phyloP scores from a whole-genome alignment of 192 early-diverging fungal species.

The Podila verticillata region DNA sequence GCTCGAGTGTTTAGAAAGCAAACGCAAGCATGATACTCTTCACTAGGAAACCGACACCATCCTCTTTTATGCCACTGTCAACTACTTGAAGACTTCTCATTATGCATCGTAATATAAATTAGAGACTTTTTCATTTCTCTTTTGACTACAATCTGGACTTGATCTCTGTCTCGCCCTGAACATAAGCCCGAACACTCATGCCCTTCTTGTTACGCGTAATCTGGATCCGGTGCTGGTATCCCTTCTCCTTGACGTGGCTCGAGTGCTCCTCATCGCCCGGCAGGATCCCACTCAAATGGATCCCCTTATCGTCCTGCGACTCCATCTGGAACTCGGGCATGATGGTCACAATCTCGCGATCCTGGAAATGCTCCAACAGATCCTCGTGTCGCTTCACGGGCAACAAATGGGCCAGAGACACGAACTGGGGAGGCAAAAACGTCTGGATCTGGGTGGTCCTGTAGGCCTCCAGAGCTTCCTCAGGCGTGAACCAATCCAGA shows the following conservation, averaged over 20 bases:
- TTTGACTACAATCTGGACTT: conserved; percentile 32
- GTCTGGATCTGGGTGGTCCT: conserved; percentile 54
- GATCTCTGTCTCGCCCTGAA: conserved; percentile 26
- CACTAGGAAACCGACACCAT: no score
- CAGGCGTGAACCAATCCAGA: conserved; percentile 76
- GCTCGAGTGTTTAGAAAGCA: no score
- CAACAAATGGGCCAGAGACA: conserved; percentile 61
- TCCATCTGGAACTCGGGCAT: conserved; percentile 53
- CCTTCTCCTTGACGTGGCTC: conserved; percentile 8
- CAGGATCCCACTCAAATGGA: conserved; percentile 35
- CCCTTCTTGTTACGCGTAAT: conserved; percentile 43
- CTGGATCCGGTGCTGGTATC: conserved; percentile 24
- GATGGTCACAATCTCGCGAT: conserved; percentile 30
- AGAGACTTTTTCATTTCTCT: no score
- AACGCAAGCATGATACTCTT: no score
- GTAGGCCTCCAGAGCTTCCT: conserved; percentile 64
- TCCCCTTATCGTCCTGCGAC: conserved; percentile 25
- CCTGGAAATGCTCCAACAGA: conserved; percentile 27
- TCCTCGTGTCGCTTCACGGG: conserved; percentile 57
- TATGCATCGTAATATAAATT: no score
- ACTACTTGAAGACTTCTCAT: no score
- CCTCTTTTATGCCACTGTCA: no score
- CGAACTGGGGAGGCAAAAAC: conserved; percentile 74
- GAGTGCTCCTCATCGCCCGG: conserved; percentile 60
- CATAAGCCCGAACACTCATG: conserved; percentile 32